A percentile compares a stretch with the other conserved stretches of the same genome.
phyloP scores from a whole-genome alignment of 306 rosid genomes.

The Vigna trinervia region DNA sequence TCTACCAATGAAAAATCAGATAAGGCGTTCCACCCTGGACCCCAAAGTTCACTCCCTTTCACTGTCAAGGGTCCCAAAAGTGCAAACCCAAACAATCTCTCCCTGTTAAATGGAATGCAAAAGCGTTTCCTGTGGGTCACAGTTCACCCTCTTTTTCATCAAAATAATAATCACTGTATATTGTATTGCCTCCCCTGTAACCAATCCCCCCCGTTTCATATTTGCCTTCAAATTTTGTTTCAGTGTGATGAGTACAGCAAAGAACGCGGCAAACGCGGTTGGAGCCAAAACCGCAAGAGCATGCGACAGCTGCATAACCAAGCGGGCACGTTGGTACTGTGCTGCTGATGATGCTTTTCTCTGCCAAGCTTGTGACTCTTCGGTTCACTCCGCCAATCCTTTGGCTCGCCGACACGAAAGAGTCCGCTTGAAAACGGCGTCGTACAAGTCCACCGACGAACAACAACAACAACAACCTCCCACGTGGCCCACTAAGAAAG shows the following conservation, averaged over 20 bases:
- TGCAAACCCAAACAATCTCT: slow-evolving; percentile 43
- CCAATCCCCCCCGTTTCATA: neutral
- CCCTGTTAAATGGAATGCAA: slow-evolving; percentile 52
- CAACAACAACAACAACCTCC: slow-evolving; percentile 50
- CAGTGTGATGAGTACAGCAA: slow-evolving; percentile 49
- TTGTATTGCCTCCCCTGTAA: slow-evolving; percentile 2
- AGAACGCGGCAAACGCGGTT: slow-evolving; percentile 58
- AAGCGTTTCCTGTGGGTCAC: slow-evolving; percentile 75
- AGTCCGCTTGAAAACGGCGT: slow-evolving; percentile 67
- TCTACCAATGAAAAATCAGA: slow-evolving; percentile 66
- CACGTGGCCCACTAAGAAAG: slow-evolving; percentile 77
- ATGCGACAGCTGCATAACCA: slow-evolving; percentile 85
- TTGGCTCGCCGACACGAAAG: slow-evolving; percentile 78
- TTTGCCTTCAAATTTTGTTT: slow-evolving; percentile 27
- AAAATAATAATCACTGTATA: slow-evolving; percentile 30
- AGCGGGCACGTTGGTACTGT: slow-evolving; percentile 95
- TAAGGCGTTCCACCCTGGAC: slow-evolving; percentile 59
- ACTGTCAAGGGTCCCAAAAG: slow-evolving; percentile 50
- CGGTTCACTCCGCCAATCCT: slow-evolving; percentile 85
- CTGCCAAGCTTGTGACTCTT: slow-evolving; percentile 81
- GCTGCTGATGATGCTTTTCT: slow-evolving; percentile 97
- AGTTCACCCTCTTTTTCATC: neutral
- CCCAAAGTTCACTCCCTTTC: slow-evolving; percentile 51
- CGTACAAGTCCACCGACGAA: slow-evolving; percentile 39
- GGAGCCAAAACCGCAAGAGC: slow-evolving; percentile 90